Base-by-base conservation (phyloP, 495 filamentous ascomycete species). In the Neurospora sp. region DNA sequence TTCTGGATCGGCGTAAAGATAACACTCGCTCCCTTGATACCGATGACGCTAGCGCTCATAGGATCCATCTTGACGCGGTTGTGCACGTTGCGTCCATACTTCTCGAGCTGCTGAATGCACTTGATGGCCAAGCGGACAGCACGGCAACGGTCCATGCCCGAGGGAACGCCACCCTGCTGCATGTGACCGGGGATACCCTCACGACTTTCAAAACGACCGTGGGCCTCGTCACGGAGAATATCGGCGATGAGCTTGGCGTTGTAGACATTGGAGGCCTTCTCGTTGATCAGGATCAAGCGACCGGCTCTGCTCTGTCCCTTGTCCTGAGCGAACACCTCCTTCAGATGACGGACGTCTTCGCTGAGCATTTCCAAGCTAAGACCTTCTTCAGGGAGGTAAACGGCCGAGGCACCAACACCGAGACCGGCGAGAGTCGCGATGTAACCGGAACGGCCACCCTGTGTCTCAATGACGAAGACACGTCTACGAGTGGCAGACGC, bases 401-500 rank as follows among this genome's bases (percentile, higher is more conserved):
- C 95, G 0, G 96, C 95, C n/a, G 92, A 86, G 2, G 96, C 96
- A 39, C 96, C 96, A 15, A 98, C 93, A 3, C 91, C 89, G 24
- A 98, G 88, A 36, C 94, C 96, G 54, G 92, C 93, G 59, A 97
- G 89, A 2, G 94, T 96, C 36, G 96, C 94, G 48, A 98, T 89
- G 82, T 98, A 99, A 69, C 96, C 96, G 10, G 93, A 98, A 71
- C 91, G 89, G 6, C 96, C 96, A 73, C 96, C 96, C 83, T 99
- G 96, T 9, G 95, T 97, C 82, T 98, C 96, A 76, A 99, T 93
- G 71, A 99, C 94, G 82, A 99, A 99, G 69, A 98, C 94, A 72
- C 96, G 89, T 6, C 96, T 89, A 40, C 96, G 91, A 38, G 92
- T 94, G 15, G 96, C 93, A 3, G 94, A 97, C 0, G 96, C 96